A percentile compares a stretch with the other conserved stretches of the same genome.
These are phyloP conservation scores for Geotrichum aggregatum DNA, from an alignment of 1,139 yeast species.

Conservation along the genomic window DNA sequence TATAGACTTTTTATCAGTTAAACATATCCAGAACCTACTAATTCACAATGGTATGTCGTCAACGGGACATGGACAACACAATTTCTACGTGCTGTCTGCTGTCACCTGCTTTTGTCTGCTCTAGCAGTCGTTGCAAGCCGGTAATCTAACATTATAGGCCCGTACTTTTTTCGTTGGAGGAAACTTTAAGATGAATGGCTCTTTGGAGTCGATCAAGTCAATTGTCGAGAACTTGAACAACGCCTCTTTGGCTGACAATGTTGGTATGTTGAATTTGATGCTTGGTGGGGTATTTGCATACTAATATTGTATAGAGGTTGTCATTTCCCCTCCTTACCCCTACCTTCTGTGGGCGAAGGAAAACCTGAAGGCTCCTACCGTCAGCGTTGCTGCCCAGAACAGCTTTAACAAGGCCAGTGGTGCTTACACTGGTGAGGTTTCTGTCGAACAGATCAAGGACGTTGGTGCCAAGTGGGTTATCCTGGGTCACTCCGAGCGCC, in stretches of 20 bases:
- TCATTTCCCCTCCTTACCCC: constrained; percentile 93
- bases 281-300: constrained; percentile 34
- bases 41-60: constrained; percentile 14
- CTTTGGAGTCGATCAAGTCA: constrained; percentile 75
- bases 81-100: no score
- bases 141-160: constrained; percentile 44
- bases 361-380: constrained; percentile 63
- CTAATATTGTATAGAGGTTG: constrained; percentile 55
- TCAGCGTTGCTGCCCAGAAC: constrained; percentile 86
- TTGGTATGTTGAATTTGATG: constrained; percentile 26
- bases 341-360: constrained; percentile 76
- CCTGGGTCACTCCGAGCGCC: constrained; percentile 98
- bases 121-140: not conserved
- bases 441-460: constrained; percentile 85
- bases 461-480: constrained; percentile 92
- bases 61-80: no score
- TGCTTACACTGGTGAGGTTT: constrained; percentile 97
- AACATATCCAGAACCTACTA: not conserved
- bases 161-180: constrained; percentile 94
- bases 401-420: constrained; percentile 83
- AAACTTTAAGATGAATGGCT: constrained; percentile 98
- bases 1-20: no score
- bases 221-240: constrained; percentile 80
- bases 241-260: constrained; percentile 64
- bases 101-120: no score